Conservation (phyloP, 352 stramenopile genomes). For the Globisporangium spiculum region DNA sequence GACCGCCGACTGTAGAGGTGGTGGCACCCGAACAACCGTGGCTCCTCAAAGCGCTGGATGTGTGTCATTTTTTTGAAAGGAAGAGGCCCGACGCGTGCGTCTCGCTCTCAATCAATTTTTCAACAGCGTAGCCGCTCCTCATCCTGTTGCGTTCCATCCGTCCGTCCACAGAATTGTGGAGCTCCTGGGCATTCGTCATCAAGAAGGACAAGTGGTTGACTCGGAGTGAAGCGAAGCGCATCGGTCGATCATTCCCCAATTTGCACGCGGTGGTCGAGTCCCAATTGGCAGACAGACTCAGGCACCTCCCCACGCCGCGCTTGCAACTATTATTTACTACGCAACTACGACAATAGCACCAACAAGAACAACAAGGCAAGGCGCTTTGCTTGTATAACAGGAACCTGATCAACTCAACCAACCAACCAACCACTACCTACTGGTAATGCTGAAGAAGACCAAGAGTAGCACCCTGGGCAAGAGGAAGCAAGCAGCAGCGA, state of each 20-base stretch:
- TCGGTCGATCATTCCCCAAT: neutral
- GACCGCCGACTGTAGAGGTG: slow-evolving; percentile 2
- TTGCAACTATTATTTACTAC: slow-evolving; percentile 14
- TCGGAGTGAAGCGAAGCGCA: neutral
- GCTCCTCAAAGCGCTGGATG: slow-evolving; percentile 2
- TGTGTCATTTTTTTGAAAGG: neutral
- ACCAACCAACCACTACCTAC: neutral
- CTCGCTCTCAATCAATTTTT: slow-evolving; percentile 12
- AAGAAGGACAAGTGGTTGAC: neutral
- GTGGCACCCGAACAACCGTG: neutral
- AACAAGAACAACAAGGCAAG: neutral
- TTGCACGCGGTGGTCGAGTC: slow-evolving; percentile 2
- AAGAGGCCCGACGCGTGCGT: slow-evolving; percentile 6
- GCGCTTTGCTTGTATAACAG: neutral
- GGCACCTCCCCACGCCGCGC: neutral
- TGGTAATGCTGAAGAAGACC: neutral
- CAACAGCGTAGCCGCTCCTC: neutral
- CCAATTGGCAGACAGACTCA: neutral
- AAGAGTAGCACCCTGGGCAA: slow-evolving; percentile 9
- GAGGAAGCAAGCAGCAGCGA: slow-evolving; percentile 1
- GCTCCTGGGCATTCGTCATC: neutral
- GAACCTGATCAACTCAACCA: neutral
- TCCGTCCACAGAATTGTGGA: neutral
- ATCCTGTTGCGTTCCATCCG: too few species aligned
- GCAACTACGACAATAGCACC: neutral